These are phyloP conservation scores for Endotrypanum monterogeii DNA, from an alignment of 208 protist genomes.

Conservation along the genomic window DNA sequence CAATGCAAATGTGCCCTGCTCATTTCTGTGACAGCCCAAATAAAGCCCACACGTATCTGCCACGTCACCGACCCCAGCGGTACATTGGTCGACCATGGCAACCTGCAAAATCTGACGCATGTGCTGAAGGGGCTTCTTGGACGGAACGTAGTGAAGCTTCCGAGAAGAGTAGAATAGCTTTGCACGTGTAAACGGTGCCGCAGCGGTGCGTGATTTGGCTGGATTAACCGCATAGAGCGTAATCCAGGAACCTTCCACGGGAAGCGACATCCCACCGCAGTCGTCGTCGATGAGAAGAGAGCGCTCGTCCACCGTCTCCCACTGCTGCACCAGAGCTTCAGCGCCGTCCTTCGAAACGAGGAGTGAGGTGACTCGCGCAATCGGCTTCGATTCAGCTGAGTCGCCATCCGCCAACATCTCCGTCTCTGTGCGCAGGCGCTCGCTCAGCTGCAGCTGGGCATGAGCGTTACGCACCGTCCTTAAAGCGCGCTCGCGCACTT, in stretches of 20 bases:
- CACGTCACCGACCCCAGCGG: slow-evolving; percentile 34
- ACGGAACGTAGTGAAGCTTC: slow-evolving; percentile 48
- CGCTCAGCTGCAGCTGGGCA: slow-evolving; percentile 44
- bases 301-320: slow-evolving; percentile 46
- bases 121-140: slow-evolving; percentile 23
- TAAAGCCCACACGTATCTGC: slow-evolving; percentile 65
- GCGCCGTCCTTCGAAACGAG: slow-evolving; percentile 46
- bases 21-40: slow-evolving; percentile 31
- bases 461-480: slow-evolving; percentile 46
- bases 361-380: slow-evolving; percentile 59
- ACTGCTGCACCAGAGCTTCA: slow-evolving; percentile 76
- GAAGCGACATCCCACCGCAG: slow-evolving; percentile 35
- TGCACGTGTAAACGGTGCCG: slow-evolving; percentile 58
- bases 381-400: slow-evolving; percentile 2
- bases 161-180: slow-evolving; percentile 71
- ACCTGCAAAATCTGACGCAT: slow-evolving; percentile 18
- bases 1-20: slow-evolving; percentile 41
- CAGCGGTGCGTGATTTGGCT: slow-evolving; percentile 43
- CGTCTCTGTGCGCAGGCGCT: slow-evolving; percentile 19
- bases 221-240: slow-evolving; percentile 72
- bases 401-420: not conserved
- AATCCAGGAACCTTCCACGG: slow-evolving; percentile 49
- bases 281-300: slow-evolving; percentile 17
- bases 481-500: slow-evolving; percentile 6
- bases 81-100: slow-evolving; percentile 3